These are phyloP conservation scores for Glycyrrhiza uralensis DNA, from an alignment of 306 rosid species.

Conservation along the genomic window DNA sequence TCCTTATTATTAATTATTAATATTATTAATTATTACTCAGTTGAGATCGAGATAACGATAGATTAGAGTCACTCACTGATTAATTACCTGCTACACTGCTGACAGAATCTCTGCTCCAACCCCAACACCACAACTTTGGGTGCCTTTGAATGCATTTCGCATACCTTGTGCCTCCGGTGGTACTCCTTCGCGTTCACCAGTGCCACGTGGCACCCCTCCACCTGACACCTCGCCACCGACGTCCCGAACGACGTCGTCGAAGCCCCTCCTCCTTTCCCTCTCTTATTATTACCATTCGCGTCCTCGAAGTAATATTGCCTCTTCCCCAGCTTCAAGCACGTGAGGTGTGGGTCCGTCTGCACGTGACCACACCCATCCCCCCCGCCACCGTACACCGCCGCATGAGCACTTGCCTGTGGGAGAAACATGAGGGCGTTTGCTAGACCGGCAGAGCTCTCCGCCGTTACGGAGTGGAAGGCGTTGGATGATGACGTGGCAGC, in stretches of 20 bases:
- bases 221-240: slow-evolving; percentile 75
- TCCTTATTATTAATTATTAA: too few relatives aligned
- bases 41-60: not conserved
- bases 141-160: slow-evolving; percentile 95
- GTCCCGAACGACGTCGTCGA: not conserved
- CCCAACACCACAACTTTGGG: slow-evolving; percentile 76
- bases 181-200: slow-evolving; percentile 80
- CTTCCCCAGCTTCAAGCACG: slow-evolving; percentile 89
- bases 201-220: slow-evolving; percentile 88
- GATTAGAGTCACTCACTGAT: not conserved
- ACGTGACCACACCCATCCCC: slow-evolving; percentile 44
- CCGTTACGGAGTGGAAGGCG: not conserved
- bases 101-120: slow-evolving; percentile 90
- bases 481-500: not conserved
- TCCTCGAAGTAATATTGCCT: slow-evolving; percentile 92
- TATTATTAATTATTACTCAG: too few relatives aligned
- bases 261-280: slow-evolving; percentile 33
- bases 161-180: slow-evolving; percentile 91
- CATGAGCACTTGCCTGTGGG: not conserved
- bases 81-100: slow-evolving; percentile 99
- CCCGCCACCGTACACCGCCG: slow-evolving; percentile 20
- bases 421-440: slow-evolving; percentile 31
- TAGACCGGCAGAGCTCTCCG: not conserved
- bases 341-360: slow-evolving; percentile 72
- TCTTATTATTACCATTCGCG: slow-evolving; percentile 37